Base-by-base conservation (phyloP, 257 asterid species). In the Capsicum chinense region DNA sequence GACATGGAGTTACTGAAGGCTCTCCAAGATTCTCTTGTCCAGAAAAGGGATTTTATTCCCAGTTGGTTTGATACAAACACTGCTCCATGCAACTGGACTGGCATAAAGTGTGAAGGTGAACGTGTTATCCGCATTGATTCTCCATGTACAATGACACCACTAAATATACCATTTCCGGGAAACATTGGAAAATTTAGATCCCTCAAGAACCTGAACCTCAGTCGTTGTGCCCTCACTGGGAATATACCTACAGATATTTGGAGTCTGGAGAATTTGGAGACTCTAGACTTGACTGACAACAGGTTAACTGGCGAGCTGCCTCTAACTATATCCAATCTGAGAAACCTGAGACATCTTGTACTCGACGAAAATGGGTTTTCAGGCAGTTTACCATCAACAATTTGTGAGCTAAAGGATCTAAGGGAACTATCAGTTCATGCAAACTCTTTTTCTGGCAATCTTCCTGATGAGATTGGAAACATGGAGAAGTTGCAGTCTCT, bases 41-140 rank as follows among this genome's bases (percentile, higher is more conserved):
- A 82, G 14, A 79, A 64, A 73, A 87, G 59, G 84, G 85, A 88
- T 13, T 82, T 71, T 35, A 56, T 90, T 74, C 92, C 92, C 5
- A 86, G 87, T 78, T 90, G 95, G 97, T 90, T 90, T 35, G 86
- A 84, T 86, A 54, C 88, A 14, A 79, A 86, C 16, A 84, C 81
- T 37, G 56, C 85, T 83, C 93, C 95, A 1, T 94, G 98, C 91
- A 89, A 91, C 67, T 91, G 94, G 95, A 85, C 94, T 1, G 97
- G 97, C 48, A 85, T 93, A 59, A 85, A 76, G 83, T 94, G 98
- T 71, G 91, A 90, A 42, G 89, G 88, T 21, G 64, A 35, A n/a
- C 44, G 4, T 59, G 94, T 93, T 10, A 87, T 33, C n/a, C 73
- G 81, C 35, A 86, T 93, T 21, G 87, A 90, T 59, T 70, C 93